A percentile compares a stretch with the other conserved stretches of the same genome.
These are phyloP conservation scores for Reticulascus tulasneorum DNA, from an alignment of 2,329 filamentous ascomycete species.

Conservation along the genomic window DNA sequence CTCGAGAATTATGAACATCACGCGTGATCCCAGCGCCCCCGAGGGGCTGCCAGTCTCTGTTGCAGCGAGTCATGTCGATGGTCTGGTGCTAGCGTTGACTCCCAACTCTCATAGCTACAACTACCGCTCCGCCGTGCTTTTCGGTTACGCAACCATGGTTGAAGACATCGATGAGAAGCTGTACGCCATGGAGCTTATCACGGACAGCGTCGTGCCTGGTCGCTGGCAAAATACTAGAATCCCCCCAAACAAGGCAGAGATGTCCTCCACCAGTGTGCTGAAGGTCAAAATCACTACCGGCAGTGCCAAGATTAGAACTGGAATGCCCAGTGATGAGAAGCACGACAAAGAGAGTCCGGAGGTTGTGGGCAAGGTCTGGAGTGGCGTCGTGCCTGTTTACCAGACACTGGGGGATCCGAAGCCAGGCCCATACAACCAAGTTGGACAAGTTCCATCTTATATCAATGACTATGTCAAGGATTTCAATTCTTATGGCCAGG, in stretches of 20 bases:
- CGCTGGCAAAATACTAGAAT: constrained; percentile 67
- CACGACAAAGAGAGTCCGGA: constrained; percentile 41
- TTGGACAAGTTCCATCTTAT: constrained; percentile 58
- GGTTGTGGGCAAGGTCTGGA: constrained; percentile 44
- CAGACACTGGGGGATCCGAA: constrained; percentile 61
- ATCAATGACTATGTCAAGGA: constrained; percentile 41
- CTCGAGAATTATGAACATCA: constrained; percentile 68
- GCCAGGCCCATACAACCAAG: constrained; percentile 53
- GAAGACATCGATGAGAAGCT: constrained; percentile 65
- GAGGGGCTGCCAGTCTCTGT: constrained; percentile 67
- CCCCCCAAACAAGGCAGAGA: constrained; percentile 69
- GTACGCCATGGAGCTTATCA: constrained; percentile 76
- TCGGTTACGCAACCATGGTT: constrained; percentile 69
- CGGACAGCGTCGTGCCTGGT: constrained; percentile 64
- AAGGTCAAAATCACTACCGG: constrained; percentile 65
- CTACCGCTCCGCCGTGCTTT: constrained; percentile 76
- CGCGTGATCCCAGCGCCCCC: constrained; percentile 23
- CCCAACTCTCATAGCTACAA: constrained; percentile 82
- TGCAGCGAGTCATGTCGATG: constrained; percentile 71
- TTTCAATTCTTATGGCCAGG: constrained; percentile 25
- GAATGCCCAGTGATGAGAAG: constrained; percentile 54
- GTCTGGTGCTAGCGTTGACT: constrained; percentile 73
- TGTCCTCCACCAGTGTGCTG: constrained; percentile 70
- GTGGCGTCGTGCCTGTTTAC: constrained; percentile 59
- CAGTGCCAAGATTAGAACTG: constrained; percentile 70